phyloP scores from a whole-genome alignment of 768 basidiomycete genomes.

The Trametes punicea region DNA sequence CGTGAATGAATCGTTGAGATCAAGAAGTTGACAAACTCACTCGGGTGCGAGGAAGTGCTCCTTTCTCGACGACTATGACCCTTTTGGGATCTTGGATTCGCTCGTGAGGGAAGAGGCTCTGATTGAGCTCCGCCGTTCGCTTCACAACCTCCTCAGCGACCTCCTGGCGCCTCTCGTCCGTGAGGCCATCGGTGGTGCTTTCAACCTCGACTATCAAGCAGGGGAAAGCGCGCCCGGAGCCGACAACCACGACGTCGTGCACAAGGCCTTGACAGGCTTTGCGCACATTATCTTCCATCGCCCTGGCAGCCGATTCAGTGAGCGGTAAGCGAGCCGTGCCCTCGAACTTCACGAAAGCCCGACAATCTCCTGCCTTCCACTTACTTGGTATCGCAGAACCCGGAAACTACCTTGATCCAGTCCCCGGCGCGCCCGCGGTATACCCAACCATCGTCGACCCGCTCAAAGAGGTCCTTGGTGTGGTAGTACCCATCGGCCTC shows the following conservation, averaged over 20 bases:
- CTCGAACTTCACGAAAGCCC: not conserved
- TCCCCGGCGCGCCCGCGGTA: slow-evolving; percentile 4
- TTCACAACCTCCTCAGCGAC: not conserved
- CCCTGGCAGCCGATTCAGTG: not conserved
- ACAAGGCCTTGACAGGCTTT: not conserved
- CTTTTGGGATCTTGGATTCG: not conserved
- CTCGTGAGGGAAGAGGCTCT: not conserved
- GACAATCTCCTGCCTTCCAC: no score
- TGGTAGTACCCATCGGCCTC: slow-evolving; percentile 1
- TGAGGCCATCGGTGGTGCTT: not conserved
- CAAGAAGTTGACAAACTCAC: not conserved
- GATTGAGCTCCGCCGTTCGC: not conserved
- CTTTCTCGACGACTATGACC: slow-evolving; percentile 8
- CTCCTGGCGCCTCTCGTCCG: not conserved
- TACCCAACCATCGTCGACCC: not conserved
- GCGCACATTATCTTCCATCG: not conserved
- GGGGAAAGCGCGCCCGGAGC: not conserved
- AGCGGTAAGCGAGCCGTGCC: not conserved
- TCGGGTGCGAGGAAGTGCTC: not conserved
- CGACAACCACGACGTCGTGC: slow-evolving; percentile 5
- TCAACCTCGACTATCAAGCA: slow-evolving; percentile 6
- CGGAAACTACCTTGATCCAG: not conserved
- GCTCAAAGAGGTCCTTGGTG: slow-evolving; percentile 3
- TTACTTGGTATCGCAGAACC: slow-evolving; percentile 4
- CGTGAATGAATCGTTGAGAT: not conserved